Percentiles rank a stretch among this genome's conserved stretches.
These are phyloP conservation scores for Trametes sanguinea DNA, from an alignment of 768 basidiomycete genomes.

Conservation along the genomic window DNA sequence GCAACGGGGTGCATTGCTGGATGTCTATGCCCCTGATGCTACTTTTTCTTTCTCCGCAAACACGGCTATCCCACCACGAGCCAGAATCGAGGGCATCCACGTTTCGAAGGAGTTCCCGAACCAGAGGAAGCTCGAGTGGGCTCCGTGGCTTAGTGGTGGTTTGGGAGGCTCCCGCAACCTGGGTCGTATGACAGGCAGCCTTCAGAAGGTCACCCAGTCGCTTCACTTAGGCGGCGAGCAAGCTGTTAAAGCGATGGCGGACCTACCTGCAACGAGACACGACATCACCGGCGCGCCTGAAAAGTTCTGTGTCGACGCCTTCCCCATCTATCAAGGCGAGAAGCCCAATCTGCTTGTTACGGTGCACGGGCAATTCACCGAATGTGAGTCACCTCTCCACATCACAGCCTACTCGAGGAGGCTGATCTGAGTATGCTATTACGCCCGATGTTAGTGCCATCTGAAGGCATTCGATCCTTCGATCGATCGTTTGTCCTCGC, in stretches of 20 bases:
- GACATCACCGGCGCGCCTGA: slow-evolving; percentile 76
- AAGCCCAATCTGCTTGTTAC: slow-evolving; percentile 59
- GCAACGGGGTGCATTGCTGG: slow-evolving; percentile 62
- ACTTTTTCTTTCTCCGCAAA: slow-evolving; percentile 91
- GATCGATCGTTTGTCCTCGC: slow-evolving; percentile 89
- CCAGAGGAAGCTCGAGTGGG: slow-evolving; percentile 83
- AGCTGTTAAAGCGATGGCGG: slow-evolving; percentile 57
- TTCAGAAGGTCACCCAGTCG: slow-evolving; percentile 63
- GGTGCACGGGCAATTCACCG: slow-evolving; percentile 89
- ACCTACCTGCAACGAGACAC: slow-evolving; percentile 79
- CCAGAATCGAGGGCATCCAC: slow-evolving; percentile 71
- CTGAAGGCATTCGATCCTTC: slow-evolving; percentile 86
- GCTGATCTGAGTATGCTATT: slow-evolving; percentile 7
- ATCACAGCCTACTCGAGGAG: neutral
- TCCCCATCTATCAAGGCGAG: slow-evolving; percentile 69
- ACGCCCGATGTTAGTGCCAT: slow-evolving; percentile 49
- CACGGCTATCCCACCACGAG: slow-evolving; percentile 78
- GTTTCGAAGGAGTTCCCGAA: slow-evolving; percentile 68
- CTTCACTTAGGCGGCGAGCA: slow-evolving; percentile 73
- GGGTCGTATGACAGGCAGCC: slow-evolving; percentile 57
- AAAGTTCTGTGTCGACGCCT: slow-evolving; percentile 87
- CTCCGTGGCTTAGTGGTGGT: slow-evolving; percentile 59
- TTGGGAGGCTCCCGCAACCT: slow-evolving; percentile 75
- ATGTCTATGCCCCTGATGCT: slow-evolving; percentile 82
- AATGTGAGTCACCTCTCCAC: slow-evolving; percentile 57